Evolutionary conservation across 208 protist genomes (phyloP).

Genomic region (Acanthamoeba triangularis): DNA sequence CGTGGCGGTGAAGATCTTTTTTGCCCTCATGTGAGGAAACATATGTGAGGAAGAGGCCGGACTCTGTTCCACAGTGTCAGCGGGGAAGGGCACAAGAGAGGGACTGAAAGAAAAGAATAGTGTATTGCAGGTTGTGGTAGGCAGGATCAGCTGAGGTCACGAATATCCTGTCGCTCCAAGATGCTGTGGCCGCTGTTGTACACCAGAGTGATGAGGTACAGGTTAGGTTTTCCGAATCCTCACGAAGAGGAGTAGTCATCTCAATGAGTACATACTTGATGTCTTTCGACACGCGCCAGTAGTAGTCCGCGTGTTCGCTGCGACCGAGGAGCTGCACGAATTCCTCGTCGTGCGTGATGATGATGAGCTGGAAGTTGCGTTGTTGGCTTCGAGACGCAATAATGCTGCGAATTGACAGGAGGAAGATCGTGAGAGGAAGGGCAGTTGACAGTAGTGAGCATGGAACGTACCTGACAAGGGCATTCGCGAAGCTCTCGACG

Average conservation of each 20-base stretch:
- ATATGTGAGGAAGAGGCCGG: too few relatives aligned
- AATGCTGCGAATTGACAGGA: slow-evolving; percentile 76
- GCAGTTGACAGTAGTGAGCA: background rate
- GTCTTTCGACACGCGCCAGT: slow-evolving; percentile 84
- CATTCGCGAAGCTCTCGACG: slow-evolving; percentile 91
- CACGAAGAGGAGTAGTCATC: too few relatives aligned
- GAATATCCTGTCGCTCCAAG: slow-evolving; percentile 78
- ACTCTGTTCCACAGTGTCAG: too few relatives aligned
- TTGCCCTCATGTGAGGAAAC: too few relatives aligned
- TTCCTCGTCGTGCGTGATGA: slow-evolving; percentile 99
- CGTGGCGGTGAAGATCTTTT: too few relatives aligned
- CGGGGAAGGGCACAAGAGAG: too few relatives aligned
- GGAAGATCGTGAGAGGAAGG: slow-evolving; percentile 72
- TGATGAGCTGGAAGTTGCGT: slow-evolving; percentile 97
- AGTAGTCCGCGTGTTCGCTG: slow-evolving; percentile 81
- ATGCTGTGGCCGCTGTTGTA: slow-evolving; percentile 67
- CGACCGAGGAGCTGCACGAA: slow-evolving; percentile 92
- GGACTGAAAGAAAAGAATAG: too few relatives aligned
- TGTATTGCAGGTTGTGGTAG: too few relatives aligned
- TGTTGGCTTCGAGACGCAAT: slow-evolving; percentile 81
- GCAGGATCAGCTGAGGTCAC: slow-evolving; percentile 45
- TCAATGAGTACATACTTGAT: background rate
- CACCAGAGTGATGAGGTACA: background rate
- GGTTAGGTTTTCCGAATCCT: background rate
- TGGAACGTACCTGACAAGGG: slow-evolving; percentile 84